Evolutionary conservation across 2,329 filamentous ascomycete species (phyloP), one percentile per base, ranked within the genome.

Genomic region (Alternaria ventricosa): DNA sequence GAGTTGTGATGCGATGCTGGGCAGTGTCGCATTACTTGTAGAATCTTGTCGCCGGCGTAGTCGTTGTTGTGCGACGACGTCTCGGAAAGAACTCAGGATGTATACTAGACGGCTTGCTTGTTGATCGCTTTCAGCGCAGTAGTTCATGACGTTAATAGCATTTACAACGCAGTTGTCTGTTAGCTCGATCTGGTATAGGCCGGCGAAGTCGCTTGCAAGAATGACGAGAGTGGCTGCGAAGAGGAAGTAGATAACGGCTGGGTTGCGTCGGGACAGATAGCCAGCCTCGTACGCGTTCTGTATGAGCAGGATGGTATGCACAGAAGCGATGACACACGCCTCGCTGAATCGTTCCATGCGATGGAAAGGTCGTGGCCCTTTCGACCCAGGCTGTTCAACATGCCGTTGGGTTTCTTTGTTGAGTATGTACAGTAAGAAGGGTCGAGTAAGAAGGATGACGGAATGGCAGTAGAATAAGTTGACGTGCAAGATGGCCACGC

Each of bases 391-490:
- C 57, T 78, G 74, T 28, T 69, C 75, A 33, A 71, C 67, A 41
- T 78, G 74, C 13, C 77, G 74, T 65, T 82, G 81, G 4, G 79
- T 77, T 54, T 82, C 78, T 13, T 78, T 75, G 56, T 82, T 87
- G 44, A 89, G 81, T 12, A 88, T 82, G 61, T 85, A 87, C 13
- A 90, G 78, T 61, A 90, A 88, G 73, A 91, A 90, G 0, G 89
- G 89, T 27, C 89, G 82, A 1, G 87, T 89, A 1, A 91, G 82
- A 0, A 91, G 81, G 25, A 91, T 85, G 45, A 90, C 84, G 0
- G 87, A 87, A 71, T 91, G 88, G 59, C 84, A 87, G 61, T 90
- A 87, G 36, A 90, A 80, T 23, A 91, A 79, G 63, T 89, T 89
- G 61, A 86, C 81, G 66, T 91, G 89, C 6, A 91, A 77, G n/a